Conservation (phyloP, 495 filamentous ascomycete genomes). For the Penicillium pancosmium region DNA sequence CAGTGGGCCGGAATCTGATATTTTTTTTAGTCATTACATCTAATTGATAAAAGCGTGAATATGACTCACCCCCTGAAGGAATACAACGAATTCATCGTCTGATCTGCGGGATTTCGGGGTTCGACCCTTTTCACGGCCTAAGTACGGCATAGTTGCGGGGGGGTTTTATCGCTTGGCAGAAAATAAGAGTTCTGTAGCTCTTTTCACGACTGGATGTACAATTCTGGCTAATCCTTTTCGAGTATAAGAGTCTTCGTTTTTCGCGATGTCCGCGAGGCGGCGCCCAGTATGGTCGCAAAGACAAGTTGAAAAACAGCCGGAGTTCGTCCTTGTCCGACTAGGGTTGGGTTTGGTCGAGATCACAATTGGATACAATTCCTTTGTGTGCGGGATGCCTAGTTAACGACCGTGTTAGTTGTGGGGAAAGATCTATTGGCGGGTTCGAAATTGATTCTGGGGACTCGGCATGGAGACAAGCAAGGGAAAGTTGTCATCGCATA, state of each 20-base stretch:
- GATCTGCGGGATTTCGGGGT: slow-evolving; percentile 34
- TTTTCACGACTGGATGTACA: neutral
- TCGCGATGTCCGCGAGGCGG: neutral
- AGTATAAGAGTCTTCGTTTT: neutral
- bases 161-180: too few relatives aligned
- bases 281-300: slow-evolving; percentile 6
- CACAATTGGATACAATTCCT: slow-evolving; percentile 15
- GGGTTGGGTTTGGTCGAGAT: slow-evolving; percentile 15
- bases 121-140: slow-evolving; percentile 38
- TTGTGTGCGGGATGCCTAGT: neutral
- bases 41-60: neutral
- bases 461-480: slow-evolving; percentile 4
- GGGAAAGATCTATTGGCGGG: neutral
- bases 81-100: slow-evolving; percentile 51
- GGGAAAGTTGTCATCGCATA: neutral
- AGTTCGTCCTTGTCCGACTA: slow-evolving; percentile 19
- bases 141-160: slow-evolving; percentile 32
- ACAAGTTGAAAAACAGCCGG: slow-evolving; percentile 27
- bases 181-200: neutral
- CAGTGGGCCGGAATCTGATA: slow-evolving; percentile 48
- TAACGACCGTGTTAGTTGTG: neutral
- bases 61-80: slow-evolving; percentile 44
- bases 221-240: neutral
- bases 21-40: neutral
- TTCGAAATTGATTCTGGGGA: neutral